Evolutionary conservation across 768 basidiomycete genomes (phyloP).

Genomic region (Xerocomus potaroensis): DNA sequence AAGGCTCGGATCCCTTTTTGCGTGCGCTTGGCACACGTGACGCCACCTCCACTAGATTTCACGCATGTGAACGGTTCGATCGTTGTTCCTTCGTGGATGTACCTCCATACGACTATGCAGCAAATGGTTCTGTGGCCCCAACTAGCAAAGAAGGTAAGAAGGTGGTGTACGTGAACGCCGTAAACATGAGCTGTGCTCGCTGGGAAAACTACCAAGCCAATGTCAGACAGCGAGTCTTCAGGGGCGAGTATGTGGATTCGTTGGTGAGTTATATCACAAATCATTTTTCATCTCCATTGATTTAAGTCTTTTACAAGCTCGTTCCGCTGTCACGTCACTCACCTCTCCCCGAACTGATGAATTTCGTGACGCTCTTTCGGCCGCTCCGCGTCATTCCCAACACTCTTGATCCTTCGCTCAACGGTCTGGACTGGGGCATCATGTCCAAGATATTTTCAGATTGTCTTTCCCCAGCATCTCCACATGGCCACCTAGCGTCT

Average conservation of each 20-base stretch:
- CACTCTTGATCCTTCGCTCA: conserved; percentile 51
- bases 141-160: conserved; percentile 45
- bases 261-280: conserved; percentile 46
- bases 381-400: conserved; percentile 80
- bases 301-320: conserved; percentile 41
- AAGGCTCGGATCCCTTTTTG: conserved; percentile 57
- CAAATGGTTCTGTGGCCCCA: conserved; percentile 11
- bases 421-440: conserved; percentile 66
- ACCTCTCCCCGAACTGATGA: conserved; percentile 77
- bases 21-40: conserved; percentile 58
- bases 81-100: conserved; percentile 64
- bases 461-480: conserved; percentile 37
- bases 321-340: conserved; percentile 87
- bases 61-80: conserved; percentile 86
- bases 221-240: conserved; percentile 39
- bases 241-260: conserved; percentile 48
- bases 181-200: conserved; percentile 56
- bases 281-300: not conserved
- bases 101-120: conserved; percentile 18
- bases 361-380: conserved; percentile 76
- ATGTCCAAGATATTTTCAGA: conserved; percentile 65
- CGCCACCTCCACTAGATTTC: conserved; percentile 67
- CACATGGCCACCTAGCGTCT: conserved; percentile 7
- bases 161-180: conserved; percentile 84
- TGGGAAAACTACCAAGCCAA: conserved; percentile 49